A percentile compares a stretch with the other conserved stretches of the same genome.
These are phyloP conservation scores for Hypoxylon sp. DNA, from an alignment of 2,329 filamentous ascomycete species.

Conservation along the genomic window DNA sequence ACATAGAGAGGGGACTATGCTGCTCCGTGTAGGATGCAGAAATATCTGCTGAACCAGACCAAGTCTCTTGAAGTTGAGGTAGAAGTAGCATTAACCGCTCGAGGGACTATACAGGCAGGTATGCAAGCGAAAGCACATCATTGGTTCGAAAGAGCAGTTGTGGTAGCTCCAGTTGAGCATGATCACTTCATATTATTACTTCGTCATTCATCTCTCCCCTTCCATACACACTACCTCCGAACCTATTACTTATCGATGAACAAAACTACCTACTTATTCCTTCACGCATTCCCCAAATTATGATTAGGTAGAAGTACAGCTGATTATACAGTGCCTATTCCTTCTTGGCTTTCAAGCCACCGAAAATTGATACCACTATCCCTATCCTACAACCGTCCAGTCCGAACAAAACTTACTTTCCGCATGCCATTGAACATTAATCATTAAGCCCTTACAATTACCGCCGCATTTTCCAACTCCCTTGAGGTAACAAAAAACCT, in stretches of 20 bases:
- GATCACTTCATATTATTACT: not conserved
- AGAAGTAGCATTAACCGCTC: not conserved
- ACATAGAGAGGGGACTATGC: not conserved
- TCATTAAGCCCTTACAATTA: not conserved
- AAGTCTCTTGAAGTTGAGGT: too few species aligned
- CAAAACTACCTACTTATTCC: too few species aligned
- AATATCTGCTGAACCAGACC: too few species aligned
- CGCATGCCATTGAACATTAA: not conserved
- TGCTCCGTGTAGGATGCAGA: not conserved
- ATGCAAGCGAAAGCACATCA: not conserved
- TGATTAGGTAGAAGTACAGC: too few species aligned
- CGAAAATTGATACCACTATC: not conserved
- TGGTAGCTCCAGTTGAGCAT: not conserved
- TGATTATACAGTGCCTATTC: too few species aligned
- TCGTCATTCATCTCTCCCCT: not conserved
- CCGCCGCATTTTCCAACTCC: not conserved
- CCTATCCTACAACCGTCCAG: not conserved
- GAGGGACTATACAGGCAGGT: not conserved
- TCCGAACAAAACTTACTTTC: not conserved
- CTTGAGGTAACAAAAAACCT: not conserved
- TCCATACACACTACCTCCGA: not conserved
- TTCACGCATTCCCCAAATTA: too few species aligned
- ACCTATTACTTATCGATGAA: not conserved
- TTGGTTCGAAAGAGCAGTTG: not conserved
- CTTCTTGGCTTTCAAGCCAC: too few species aligned